A percentile compares a stretch with the other conserved stretches of the same genome.
phyloP scores from a whole-genome alignment of 176 grass and related monocot species.

The Calamus simplicifolius region DNA sequence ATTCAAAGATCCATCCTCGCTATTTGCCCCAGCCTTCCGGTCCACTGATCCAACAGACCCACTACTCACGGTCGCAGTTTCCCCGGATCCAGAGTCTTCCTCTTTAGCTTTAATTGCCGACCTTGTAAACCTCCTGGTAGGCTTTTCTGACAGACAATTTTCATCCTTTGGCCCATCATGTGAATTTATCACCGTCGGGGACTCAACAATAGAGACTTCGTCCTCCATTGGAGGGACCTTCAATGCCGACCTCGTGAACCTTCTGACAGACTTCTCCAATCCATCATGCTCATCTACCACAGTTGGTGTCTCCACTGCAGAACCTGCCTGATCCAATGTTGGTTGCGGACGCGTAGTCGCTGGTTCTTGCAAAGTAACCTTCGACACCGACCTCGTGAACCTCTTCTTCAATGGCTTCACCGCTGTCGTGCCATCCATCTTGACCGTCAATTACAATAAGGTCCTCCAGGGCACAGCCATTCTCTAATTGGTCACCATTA shows the following conservation, averaged over 20 bases:
- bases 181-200: not conserved
- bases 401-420: not conserved
- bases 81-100: conserved; percentile 1
- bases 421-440: not conserved
- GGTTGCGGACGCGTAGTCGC: too few relatives aligned
- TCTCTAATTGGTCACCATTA: not conserved
- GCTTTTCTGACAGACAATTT: not conserved
- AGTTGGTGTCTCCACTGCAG: not conserved
- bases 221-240: conserved; percentile 8
- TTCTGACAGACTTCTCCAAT: conserved; percentile 1
- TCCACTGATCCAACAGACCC: conserved; percentile 6
- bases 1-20: not conserved
- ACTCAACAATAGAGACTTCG: not conserved
- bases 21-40: not conserved
- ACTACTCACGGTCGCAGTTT: not conserved
- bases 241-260: conserved; percentile 62
- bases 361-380: not conserved
- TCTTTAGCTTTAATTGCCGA: conserved; percentile 3
- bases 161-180: not conserved
- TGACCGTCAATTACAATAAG: not conserved
- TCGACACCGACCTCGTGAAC: not conserved
- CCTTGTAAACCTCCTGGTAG: conserved; percentile 15
- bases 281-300: not conserved
- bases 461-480: not conserved
- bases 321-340: not conserved